Conservation (phyloP, 352 stramenopile species). For the Phytophthora nicotianae region DNA sequence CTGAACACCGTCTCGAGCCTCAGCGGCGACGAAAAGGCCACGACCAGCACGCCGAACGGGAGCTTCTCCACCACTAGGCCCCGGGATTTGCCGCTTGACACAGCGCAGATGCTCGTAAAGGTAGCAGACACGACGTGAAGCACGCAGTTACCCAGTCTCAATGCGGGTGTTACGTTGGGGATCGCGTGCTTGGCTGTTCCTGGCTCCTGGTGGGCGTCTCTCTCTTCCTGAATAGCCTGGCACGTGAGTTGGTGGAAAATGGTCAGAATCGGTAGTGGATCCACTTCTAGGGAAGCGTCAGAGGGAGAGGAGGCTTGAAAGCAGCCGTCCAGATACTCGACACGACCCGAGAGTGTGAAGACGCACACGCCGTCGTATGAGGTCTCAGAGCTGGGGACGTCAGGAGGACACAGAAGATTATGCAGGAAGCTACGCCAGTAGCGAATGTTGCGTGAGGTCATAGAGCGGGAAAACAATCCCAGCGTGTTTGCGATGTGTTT, state of each 20-base stretch:
- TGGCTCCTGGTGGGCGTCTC: conserved; percentile 14
- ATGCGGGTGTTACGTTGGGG: conserved; percentile 25
- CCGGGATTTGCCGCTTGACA: conserved; percentile 36
- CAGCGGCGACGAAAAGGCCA: conserved; percentile 45
- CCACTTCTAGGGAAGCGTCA: conserved; percentile 3
- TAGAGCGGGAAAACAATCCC: conserved; percentile 4
- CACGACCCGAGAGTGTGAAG: conserved; percentile 35
- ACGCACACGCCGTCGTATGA: conserved; percentile 58
- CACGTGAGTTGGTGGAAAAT: conserved; percentile 56
- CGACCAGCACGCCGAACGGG: conserved; percentile 54
- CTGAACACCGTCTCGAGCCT: conserved; percentile 40
- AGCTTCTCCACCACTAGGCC: conserved; percentile 56
- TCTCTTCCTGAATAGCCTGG: conserved; percentile 38
- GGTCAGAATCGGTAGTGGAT: conserved; percentile 30
- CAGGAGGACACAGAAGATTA: conserved; percentile 27
- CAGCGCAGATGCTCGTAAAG: conserved; percentile 52
- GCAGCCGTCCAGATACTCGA: conserved; percentile 56
- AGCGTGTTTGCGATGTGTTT: too few species aligned
- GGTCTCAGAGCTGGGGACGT: conserved; percentile 2
- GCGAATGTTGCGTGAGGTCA: conserved; percentile 48
- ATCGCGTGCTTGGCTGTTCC: background rate
- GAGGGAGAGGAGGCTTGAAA: conserved; percentile 28
- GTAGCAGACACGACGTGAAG: conserved; percentile 55
- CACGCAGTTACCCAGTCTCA: conserved; percentile 33
- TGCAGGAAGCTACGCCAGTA: conserved; percentile 53